Evolutionary conservation across 495 filamentous ascomycete species (phyloP).

Genomic region (Trichoderma asperelloides): DNA sequence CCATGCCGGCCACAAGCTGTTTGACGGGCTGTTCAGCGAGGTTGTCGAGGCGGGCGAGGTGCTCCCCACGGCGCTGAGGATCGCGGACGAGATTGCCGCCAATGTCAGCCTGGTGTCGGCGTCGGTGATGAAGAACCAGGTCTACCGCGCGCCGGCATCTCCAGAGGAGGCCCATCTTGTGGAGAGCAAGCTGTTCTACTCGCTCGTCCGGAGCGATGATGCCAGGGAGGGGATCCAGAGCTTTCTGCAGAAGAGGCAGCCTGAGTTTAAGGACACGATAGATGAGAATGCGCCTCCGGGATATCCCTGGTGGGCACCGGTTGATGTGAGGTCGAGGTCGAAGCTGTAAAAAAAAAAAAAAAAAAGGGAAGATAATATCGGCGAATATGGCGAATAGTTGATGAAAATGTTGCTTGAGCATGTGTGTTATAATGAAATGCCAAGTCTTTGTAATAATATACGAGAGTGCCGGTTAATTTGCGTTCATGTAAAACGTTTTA

Average conservation of each 20-base stretch:
- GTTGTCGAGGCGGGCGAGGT: slow-evolving; percentile 41
- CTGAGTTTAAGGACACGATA: slow-evolving; percentile 45
- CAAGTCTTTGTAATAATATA: no score
- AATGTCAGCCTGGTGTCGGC: slow-evolving; percentile 48
- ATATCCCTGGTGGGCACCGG: slow-evolving; percentile 40
- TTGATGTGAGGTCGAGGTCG: slow-evolving; percentile 10
- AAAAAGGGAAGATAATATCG: not conserved
- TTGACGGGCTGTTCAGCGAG: slow-evolving; percentile 48
- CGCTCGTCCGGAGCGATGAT: slow-evolving; percentile 44
- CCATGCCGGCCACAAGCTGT: slow-evolving; percentile 31
- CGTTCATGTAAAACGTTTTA: no score
- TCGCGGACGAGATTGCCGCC: slow-evolving; percentile 49
- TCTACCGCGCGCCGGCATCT: slow-evolving; percentile 45
- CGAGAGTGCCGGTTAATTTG: no score
- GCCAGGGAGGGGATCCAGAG: slow-evolving; percentile 38
- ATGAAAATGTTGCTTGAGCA: no score
- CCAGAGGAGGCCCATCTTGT: slow-evolving; percentile 51
- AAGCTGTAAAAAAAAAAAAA: slow-evolving; percentile 19
- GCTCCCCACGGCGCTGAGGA: slow-evolving; percentile 44
- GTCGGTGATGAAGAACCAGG: slow-evolving; percentile 48
- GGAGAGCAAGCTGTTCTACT: slow-evolving; percentile 47
- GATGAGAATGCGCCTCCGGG: slow-evolving; percentile 31
- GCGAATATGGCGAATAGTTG: not conserved
- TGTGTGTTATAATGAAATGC: not conserved
- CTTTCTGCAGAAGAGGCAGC: slow-evolving; percentile 40